A percentile compares a stretch with the other conserved stretches of the same genome.
These are phyloP conservation scores for Kurtzmaniella cleridarum DNA, from an alignment of 805 yeast genomes.

Conservation along the genomic window DNA sequence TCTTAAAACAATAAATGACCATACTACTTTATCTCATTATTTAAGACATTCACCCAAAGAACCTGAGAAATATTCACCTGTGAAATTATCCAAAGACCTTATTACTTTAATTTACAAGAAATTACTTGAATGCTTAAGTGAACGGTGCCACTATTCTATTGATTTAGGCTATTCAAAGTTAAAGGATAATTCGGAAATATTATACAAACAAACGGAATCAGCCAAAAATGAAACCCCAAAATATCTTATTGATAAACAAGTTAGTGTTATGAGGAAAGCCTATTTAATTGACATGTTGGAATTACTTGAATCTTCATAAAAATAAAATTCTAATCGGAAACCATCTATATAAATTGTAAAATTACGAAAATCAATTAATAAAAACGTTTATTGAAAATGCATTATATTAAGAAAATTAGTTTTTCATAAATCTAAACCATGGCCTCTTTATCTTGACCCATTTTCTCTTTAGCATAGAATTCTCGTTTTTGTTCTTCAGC, in stretches of 20 bases:
- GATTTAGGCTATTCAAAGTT: not conserved
- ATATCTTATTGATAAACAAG: slow-evolving; percentile 15
- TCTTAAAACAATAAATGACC: not conserved
- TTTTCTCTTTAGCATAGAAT: slow-evolving; percentile 1
- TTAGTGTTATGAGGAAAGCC: slow-evolving; percentile 16
- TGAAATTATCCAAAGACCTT: not conserved
- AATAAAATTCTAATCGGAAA: too few species aligned
- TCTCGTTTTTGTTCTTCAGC: slow-evolving; percentile 4
- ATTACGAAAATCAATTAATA: too few species aligned
- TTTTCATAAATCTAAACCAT: slow-evolving; percentile 3
- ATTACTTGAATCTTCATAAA: too few species aligned
- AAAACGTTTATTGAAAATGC: too few species aligned
- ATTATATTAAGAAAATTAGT: too few species aligned
- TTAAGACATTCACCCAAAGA: not conserved
- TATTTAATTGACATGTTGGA: slow-evolving; percentile 17
- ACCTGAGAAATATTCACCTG: not conserved
- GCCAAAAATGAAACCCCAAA: slow-evolving; percentile 3
- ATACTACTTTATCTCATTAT: not conserved
- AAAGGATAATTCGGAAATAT: too few species aligned
- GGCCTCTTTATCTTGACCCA: slow-evolving; percentile 6
- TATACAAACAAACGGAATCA: slow-evolving; percentile 6
- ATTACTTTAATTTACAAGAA: not conserved
- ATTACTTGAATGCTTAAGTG: slow-evolving; percentile 1
- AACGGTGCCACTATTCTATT: slow-evolving; percentile 2
- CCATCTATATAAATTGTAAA: too few species aligned